phyloP scores from a whole-genome alignment of 2,329 filamentous ascomycete species.

The Nemania sp. region DNA sequence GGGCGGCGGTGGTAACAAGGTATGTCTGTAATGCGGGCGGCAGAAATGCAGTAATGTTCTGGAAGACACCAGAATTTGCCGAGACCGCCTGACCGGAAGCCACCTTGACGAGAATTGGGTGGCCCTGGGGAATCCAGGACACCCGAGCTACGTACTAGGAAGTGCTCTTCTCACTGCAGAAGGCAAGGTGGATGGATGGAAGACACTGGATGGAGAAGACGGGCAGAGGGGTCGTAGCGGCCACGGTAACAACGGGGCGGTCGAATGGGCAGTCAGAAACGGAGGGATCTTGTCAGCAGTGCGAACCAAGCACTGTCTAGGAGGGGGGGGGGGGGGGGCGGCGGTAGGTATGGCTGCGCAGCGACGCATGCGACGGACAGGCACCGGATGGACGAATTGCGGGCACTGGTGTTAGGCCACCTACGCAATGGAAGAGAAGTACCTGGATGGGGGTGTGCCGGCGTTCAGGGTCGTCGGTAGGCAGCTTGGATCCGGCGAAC shows the following conservation, averaged over 20 bases:
- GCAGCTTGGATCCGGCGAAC: constrained; percentile 2
- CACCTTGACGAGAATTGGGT: constrained; percentile 58
- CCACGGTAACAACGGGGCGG: constrained; percentile 23
- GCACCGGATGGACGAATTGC: constrained; percentile 2
- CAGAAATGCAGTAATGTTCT: constrained; percentile 59
- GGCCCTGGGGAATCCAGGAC: constrained; percentile 46
- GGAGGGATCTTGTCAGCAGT: constrained; percentile 19
- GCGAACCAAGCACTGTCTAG: constrained; percentile 19
- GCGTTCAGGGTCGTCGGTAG: constrained; percentile 8
- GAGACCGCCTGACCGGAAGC: constrained; percentile 61
- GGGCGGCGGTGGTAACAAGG: constrained; percentile 56
- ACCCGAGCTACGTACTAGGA: constrained; percentile 34
- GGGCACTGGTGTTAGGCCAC: not conserved
- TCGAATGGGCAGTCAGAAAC: constrained; percentile 29
- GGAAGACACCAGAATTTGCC: constrained; percentile 67
- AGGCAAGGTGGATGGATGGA: constrained; percentile 26
- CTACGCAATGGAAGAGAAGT: not conserved
- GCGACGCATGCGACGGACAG: constrained; percentile 15
- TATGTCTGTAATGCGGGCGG: constrained; percentile 55
- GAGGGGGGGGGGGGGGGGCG: not conserved
- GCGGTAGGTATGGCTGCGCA: constrained; percentile 3
- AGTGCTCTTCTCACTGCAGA: constrained; percentile 28
- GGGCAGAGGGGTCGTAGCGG: constrained; percentile 24
- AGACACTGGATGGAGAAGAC: not conserved
- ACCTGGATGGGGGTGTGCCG: not conserved